phyloP scores from a whole-genome alignment of 2,329 filamentous ascomycete genomes.

The Colletotrichum salicis region DNA sequence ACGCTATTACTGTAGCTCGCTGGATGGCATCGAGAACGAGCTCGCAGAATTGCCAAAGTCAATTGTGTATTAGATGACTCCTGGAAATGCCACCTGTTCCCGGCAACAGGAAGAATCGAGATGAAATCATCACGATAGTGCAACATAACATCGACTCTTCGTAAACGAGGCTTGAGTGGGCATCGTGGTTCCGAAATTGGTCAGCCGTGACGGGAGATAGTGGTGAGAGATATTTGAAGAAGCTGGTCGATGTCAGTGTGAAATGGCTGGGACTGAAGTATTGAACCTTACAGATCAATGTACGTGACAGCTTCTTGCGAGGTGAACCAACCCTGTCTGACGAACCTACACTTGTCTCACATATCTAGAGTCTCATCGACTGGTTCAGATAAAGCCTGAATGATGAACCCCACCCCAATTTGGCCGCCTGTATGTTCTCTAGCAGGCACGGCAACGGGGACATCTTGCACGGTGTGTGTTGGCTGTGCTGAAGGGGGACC shows the following conservation, averaged over 20 bases:
- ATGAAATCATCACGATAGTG: slow-evolving; percentile 37
- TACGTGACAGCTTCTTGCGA: slow-evolving; percentile 42
- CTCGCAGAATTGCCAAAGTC: slow-evolving; percentile 39
- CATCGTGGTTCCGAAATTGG: slow-evolving; percentile 16
- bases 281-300: slow-evolving; percentile 37
- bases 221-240: slow-evolving; percentile 22
- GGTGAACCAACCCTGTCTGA: slow-evolving; percentile 41
- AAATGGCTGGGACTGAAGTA: background rate
- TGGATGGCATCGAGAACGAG: background rate
- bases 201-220: slow-evolving; percentile 1
- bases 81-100: slow-evolving; percentile 38
- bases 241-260: background rate
- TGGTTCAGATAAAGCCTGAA: slow-evolving; percentile 35
- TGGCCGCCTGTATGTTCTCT: background rate
- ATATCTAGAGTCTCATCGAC: slow-evolving; percentile 38
- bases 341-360: slow-evolving; percentile 41
- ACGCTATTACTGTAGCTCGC: background rate
- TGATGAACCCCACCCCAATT: background rate
- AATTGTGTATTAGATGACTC: slow-evolving; percentile 37
- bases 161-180: slow-evolving; percentile 31
- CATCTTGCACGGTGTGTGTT: background rate
- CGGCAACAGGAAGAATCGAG: slow-evolving; percentile 39
- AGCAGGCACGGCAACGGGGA: background rate
- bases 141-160: slow-evolving; percentile 39
- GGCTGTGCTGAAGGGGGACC: background rate